phyloP scores from a whole-genome alignment of 805 yeast genomes.

The Saccharomycopsis sp. region DNA sequence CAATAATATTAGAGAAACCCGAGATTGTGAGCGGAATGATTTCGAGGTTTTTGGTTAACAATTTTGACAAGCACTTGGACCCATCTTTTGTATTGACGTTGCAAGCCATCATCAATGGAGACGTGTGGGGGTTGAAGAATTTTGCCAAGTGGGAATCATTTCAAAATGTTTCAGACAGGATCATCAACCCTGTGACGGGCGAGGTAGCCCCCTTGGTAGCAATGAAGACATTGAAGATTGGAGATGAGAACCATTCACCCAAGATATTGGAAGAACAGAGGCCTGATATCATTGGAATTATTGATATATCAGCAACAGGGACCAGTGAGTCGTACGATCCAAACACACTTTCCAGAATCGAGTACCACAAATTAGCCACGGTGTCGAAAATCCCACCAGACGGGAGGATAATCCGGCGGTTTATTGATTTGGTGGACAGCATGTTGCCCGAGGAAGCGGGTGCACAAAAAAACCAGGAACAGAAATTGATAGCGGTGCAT shows the following conservation, averaged over 20 bases:
- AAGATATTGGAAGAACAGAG: constrained; percentile 38
- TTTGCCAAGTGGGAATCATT: constrained; percentile 61
- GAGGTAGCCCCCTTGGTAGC: constrained; percentile 47
- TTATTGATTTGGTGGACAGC: constrained; percentile 44
- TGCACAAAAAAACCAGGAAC: constrained; percentile 17
- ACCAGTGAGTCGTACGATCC: constrained; percentile 62
- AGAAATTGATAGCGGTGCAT: constrained; percentile 52
- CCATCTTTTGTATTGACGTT: constrained; percentile 64
- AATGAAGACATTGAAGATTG: constrained; percentile 66
- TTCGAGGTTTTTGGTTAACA: constrained; percentile 44
- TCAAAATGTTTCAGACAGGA: constrained; percentile 39
- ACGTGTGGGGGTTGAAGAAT: constrained; percentile 74
- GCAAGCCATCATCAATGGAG: constrained; percentile 54
- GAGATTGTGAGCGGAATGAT: constrained; percentile 54
- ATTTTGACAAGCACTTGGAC: constrained; percentile 45
- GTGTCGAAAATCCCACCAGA: constrained; percentile 73
- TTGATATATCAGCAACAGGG: constrained; percentile 57
- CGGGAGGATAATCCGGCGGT: constrained; percentile 45
- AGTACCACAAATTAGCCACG: constrained; percentile 65
- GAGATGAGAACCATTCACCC: constrained; percentile 56
- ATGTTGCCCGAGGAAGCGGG: constrained; percentile 29
- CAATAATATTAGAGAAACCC: constrained; percentile 53
- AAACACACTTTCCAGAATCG: constrained; percentile 39
- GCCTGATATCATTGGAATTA: constrained; percentile 46
- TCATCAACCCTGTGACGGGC: constrained; percentile 27